Conservation (phyloP, 1,284 basidiomycete genomes). For the Malassezia caprae region DNA sequence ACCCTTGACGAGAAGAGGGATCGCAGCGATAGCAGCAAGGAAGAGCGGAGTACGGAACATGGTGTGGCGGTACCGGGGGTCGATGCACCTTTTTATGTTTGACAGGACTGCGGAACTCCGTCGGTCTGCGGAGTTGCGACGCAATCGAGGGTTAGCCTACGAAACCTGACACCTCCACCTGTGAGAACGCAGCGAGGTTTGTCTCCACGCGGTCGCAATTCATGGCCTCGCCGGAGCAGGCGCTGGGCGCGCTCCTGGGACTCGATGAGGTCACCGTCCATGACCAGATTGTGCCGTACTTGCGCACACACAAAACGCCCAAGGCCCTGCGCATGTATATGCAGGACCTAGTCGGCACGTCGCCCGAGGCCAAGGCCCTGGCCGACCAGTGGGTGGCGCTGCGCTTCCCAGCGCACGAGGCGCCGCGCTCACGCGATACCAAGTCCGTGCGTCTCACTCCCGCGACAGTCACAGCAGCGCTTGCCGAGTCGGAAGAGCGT, state of each 20-base stretch:
- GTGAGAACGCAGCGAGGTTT: no score
- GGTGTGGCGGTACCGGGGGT: no score
- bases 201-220: neutral
- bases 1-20: neutral
- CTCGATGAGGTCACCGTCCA: constrained; percentile 11
- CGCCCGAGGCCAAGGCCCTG: constrained; percentile 3
- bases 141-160: no score
- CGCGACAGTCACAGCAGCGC: constrained; percentile 1
- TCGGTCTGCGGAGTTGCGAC: no score
- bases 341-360: constrained; percentile 14
- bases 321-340: constrained; percentile 8
- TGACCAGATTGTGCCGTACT: constrained; percentile 9
- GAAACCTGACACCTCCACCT: no score
- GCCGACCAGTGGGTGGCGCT: constrained; percentile 2
- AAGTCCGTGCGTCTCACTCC: constrained; percentile 7
- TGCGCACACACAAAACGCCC: constrained; percentile 7
- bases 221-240: neutral
- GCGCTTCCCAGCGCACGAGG: neutral
- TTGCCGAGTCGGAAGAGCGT: constrained; percentile 4
- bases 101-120: no score
- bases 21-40: neutral
- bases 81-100: no score
- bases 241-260: constrained; percentile 9
- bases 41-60: neutral
- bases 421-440: neutral